These are phyloP conservation scores for Rutidosis leptorrhynchoides DNA, from an alignment of 129 eudicot species.

Conservation along the genomic window DNA sequence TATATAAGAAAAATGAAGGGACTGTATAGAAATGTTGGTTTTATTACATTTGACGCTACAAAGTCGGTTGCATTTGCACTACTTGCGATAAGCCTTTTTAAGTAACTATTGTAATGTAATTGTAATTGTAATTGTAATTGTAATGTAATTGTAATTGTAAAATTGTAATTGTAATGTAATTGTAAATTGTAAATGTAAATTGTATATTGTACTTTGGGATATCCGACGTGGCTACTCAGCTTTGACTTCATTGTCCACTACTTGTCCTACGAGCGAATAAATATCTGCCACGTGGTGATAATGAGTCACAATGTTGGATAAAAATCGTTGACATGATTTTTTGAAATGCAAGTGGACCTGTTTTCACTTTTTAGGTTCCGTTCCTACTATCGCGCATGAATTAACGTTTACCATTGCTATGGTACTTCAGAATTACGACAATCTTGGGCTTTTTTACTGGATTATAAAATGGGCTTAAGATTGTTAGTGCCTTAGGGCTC, in stretches of 20 bases:
- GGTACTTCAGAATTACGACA: no score
- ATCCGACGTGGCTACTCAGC: constrained; percentile 26
- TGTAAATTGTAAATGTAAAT: no score
- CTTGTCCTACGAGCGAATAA: constrained; percentile 19
- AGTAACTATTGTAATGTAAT: no score
- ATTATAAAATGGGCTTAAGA: no score
- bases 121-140: no score
- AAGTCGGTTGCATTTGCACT: constrained; percentile 30
- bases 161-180: no score
- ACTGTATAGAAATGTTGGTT: not conserved
- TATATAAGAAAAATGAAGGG: not conserved
- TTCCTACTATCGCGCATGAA: no score
- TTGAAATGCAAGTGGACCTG: constrained; percentile 22
- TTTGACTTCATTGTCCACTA: constrained; percentile 10
- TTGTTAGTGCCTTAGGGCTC: no score
- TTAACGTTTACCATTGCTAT: no score
- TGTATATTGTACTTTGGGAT: no score
- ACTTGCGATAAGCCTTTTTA: constrained; percentile 7
- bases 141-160: no score
- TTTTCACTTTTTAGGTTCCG: not conserved
- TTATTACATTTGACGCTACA: not conserved
- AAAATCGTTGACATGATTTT: constrained; percentile 18
- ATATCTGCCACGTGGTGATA: constrained; percentile 9
- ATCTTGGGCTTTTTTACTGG: not conserved
- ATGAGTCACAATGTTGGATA: constrained; percentile 14